Percentiles rank a stretch among this genome's conserved stretches.
phyloP scores from a whole-genome alignment of 73 alveolate genomes.

The Symbiodinium pilosum region DNA sequence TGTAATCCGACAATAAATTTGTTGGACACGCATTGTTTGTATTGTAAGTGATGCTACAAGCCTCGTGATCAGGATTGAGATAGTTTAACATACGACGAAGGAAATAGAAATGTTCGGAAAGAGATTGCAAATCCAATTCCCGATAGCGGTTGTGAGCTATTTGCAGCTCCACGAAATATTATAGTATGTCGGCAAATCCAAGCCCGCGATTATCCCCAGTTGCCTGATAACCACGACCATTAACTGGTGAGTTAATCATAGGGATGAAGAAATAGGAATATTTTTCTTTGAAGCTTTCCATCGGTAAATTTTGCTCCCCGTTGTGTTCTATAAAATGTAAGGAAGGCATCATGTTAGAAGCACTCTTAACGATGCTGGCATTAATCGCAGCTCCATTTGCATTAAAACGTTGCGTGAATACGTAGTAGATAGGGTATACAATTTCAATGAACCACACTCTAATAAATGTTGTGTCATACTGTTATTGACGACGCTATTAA shows the following conservation, averaged over 20 bases:
- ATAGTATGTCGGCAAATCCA: not conserved
- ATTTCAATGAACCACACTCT: not conserved
- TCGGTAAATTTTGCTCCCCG: not conserved
- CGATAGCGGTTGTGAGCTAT: not conserved
- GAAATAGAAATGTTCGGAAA: not conserved
- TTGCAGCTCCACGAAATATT: not conserved
- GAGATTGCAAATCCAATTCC: not conserved
- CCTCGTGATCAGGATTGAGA: not conserved
- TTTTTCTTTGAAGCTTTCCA: not conserved
- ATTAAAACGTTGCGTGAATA: not conserved
- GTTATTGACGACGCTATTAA: not conserved
- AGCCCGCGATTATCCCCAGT: not conserved
- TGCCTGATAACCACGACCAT: not conserved
- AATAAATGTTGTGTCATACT: not conserved
- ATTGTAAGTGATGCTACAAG: not conserved
- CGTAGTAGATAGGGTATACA: constrained; percentile 19
- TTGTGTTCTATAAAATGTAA: constrained; percentile 25
- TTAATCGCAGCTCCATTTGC: not conserved
- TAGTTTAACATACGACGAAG: not conserved
- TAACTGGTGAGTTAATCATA: not conserved
- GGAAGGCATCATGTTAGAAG: constrained; percentile 32
- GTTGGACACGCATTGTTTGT: not conserved
- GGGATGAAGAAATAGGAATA: not conserved
- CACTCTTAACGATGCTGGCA: not conserved
- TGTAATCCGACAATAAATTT: not conserved